Conservation (phyloP, 2,329 filamentous ascomycete species). For the Pseudocercospora eumusae region DNA sequence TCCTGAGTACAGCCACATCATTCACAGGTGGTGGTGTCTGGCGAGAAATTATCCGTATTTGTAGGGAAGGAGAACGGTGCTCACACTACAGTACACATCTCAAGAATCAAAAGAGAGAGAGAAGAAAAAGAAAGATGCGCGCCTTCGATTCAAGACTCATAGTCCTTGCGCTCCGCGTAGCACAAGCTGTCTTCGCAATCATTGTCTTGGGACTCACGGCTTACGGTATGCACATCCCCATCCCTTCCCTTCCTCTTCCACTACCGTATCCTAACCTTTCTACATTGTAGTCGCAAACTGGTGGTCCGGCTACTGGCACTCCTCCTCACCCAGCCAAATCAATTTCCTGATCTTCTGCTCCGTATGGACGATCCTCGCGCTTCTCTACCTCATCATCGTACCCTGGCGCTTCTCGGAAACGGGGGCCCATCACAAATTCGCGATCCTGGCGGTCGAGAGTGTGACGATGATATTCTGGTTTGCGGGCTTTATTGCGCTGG, state of each 20-base stretch:
- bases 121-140: no score
- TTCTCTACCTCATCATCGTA: conserved; percentile 69
- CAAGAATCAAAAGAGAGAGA: no score
- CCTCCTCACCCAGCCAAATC: conserved; percentile 58
- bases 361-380: conserved; percentile 71
- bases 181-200: conserved; percentile 68
- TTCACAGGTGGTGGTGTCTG: background rate
- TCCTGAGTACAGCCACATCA: background rate
- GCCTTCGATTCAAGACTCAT: conserved; percentile 34
- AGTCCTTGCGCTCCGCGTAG: conserved; percentile 64
- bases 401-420: conserved; percentile 50
- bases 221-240: conserved; percentile 58
- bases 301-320: conserved; percentile 55
- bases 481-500: conserved; percentile 76
- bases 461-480: conserved; percentile 89
- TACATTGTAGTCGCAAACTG: conserved; percentile 58
- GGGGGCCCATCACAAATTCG: conserved; percentile 62
- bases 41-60: background rate
- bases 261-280: background rate
- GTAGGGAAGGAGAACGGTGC: no score
- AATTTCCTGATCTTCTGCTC: conserved; percentile 80
- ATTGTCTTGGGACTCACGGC: conserved; percentile 74
- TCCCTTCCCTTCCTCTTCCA: background rate
- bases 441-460: conserved; percentile 66
- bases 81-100: no score